These are phyloP conservation scores for Cinnamomum chago DNA, from an alignment of 164 flowering plant species.

Conservation along the genomic window DNA sequence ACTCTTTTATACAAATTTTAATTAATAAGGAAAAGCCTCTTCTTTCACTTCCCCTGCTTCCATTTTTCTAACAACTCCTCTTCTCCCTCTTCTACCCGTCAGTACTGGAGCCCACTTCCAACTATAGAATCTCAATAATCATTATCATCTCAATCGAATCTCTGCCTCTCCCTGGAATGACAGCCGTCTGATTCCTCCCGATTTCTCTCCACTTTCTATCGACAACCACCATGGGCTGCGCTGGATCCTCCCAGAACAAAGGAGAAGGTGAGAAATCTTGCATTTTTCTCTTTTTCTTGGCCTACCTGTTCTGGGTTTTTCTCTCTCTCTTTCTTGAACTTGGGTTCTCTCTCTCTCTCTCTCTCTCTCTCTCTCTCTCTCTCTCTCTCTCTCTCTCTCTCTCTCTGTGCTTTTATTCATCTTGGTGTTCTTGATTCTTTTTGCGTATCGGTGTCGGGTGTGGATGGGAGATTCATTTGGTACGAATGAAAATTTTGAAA, in stretches of 20 bases:
- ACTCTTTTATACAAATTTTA: too few species aligned
- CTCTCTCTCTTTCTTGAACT: neutral
- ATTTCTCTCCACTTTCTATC: neutral
- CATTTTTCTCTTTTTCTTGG: neutral
- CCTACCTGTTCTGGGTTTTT: neutral
- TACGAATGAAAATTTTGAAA: too few species aligned
- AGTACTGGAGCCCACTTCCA: neutral
- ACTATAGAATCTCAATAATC: too few species aligned
- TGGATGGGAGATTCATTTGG: too few species aligned
- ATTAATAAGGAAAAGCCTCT: too few species aligned
- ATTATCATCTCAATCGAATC: neutral
- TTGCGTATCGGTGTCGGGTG: too few species aligned
- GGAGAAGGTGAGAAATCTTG: neutral
- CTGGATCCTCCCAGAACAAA: neutral
- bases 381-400: neutral
- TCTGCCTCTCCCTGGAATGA: neutral
- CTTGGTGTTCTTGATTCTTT: too few species aligned
- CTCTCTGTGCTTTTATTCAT: neutral
- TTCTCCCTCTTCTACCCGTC: too few species aligned
- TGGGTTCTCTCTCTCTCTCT: neutral
- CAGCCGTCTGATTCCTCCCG: neutral
- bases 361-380: neutral
- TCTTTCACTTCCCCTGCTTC: too few species aligned
- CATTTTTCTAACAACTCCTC: too few species aligned
- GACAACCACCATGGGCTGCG: neutral